phyloP scores from a whole-genome alignment of 140 eudicot species.

The Erigeron philadelphicus region DNA sequence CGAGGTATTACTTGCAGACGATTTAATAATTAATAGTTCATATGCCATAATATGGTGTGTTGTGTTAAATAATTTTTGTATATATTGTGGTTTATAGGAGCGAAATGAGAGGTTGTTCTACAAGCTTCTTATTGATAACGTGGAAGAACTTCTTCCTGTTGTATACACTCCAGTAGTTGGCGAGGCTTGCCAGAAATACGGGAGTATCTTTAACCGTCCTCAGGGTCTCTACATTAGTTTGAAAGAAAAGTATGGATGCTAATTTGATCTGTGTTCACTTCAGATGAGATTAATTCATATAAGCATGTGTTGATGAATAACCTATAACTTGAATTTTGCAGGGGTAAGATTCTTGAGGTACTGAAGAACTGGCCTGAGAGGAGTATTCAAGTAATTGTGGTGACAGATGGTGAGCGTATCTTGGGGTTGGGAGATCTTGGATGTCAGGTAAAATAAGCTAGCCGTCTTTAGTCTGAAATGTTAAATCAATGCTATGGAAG shows the following conservation, averaged over 20 bases:
- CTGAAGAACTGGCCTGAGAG: slow-evolving; percentile 90
- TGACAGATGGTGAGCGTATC: slow-evolving; percentile 94
- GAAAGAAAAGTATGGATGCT: slow-evolving; percentile 69
- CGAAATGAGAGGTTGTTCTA: slow-evolving; percentile 89
- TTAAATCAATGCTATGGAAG: not conserved
- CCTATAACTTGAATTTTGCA: slow-evolving; percentile 28
- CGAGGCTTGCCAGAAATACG: slow-evolving; percentile 96
- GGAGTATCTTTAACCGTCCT: slow-evolving; percentile 80
- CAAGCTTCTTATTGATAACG: slow-evolving; percentile 92
- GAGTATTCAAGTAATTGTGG: slow-evolving; percentile 82
- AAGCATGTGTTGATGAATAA: slow-evolving; percentile 11
- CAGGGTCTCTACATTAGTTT: slow-evolving; percentile 94
- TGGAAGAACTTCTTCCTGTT: slow-evolving; percentile 83
- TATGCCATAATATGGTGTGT: not conserved
- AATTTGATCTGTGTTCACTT: slow-evolving; percentile 6
- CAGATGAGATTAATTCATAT: not conserved
- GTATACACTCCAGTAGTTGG: slow-evolving; percentile 94
- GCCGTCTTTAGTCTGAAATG: not conserved
- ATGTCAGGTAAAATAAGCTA: slow-evolving; percentile 56
- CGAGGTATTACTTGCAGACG: slow-evolving; percentile 44
- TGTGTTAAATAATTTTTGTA: not conserved
- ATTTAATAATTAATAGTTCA: slow-evolving; percentile 1
- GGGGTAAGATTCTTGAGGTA: slow-evolving; percentile 97
- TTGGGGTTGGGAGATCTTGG: slow-evolving; percentile 99
- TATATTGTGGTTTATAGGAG: slow-evolving; percentile 44